phyloP scores from a whole-genome alignment of 192 early-diverging fungal species.

The Backusella morwellensis region DNA sequence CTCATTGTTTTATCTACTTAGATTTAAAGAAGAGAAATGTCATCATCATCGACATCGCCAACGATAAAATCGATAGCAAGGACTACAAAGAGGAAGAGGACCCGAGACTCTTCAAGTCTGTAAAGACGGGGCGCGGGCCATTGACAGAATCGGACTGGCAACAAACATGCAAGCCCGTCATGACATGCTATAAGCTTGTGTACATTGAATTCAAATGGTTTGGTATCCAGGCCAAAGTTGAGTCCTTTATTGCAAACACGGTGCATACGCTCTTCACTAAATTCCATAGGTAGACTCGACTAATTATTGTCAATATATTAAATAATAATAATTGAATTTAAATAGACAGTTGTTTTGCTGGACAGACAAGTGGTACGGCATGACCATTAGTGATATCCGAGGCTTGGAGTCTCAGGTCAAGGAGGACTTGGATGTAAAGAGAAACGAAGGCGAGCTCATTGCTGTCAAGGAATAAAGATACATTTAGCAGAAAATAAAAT shows the following conservation, averaged over 20 bases:
- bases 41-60: slow-evolving; percentile 64
- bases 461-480: background rate
- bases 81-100: slow-evolving; percentile 65
- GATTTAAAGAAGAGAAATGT: slow-evolving; percentile 63
- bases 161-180: slow-evolving; percentile 62
- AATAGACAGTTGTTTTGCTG: slow-evolving; percentile 68
- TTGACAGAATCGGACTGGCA: slow-evolving; percentile 56
- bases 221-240: slow-evolving; percentile 64
- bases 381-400: slow-evolving; percentile 70
- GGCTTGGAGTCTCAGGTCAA: slow-evolving; percentile 64
- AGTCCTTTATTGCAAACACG: slow-evolving; percentile 59
- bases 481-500: background rate
- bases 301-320: background rate
- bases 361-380: slow-evolving; percentile 74
- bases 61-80: slow-evolving; percentile 52
- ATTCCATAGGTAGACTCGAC: slow-evolving; percentile 56
- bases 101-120: slow-evolving; percentile 59
- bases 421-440: slow-evolving; percentile 50
- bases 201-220: slow-evolving; percentile 79
- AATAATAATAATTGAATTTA: background rate
- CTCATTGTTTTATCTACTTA: background rate
- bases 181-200: slow-evolving; percentile 83
- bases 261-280: slow-evolving; percentile 58
- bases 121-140: slow-evolving; percentile 70
- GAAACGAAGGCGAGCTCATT: slow-evolving; percentile 13